Evolutionary conservation across 225 moss, liverwort and hornwort genomes (phyloP), one percentile per base, ranked within the genome.

Genomic region (Marchantia paleacea): DNA sequence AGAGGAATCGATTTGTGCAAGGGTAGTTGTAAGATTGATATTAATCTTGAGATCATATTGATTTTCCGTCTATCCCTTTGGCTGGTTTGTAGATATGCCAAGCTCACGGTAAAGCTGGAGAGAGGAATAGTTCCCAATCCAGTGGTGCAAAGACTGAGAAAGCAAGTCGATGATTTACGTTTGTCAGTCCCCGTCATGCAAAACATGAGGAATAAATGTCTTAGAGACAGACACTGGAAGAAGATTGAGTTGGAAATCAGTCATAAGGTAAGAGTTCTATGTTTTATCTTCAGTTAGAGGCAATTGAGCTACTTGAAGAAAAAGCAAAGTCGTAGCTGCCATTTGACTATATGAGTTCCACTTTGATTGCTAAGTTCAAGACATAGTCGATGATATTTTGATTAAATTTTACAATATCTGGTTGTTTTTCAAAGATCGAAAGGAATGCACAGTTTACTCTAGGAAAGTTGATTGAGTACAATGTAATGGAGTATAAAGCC

Each of bases 181-280:
- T 79, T 91, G 4, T 91, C 92, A 3, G 83, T 97, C 15, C 94
- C 97, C 0, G 85, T 94, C 3, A 88, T 97, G 63, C 97, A 97
- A 82, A 97, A 93, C 52, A 93, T 97, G 93, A 91, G 83, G 19
- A 97, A 97, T 66, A 79, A 72, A 0, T 91, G 91, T 50, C 82
- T 97, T 7, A 88, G 82, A 88, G 97, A 97, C 52, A 89, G 97
- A 0, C 97, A 97, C 10, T 97, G 97, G 97, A 97, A 93, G 62
- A 94, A 94, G 81, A 93, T 97, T 64, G 97, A 97, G 80, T n/a
- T 60, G 48, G 87, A 90, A 4, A 93, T 97, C 75, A 92, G 91
- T 26, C 79, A 72, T 18, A 89, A 82, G 84, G 88, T 84, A 80
- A 25, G 18, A 31, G 52, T 7, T 26, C 55, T 31, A 7, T 20